Evolutionary conservation across 148 eudicot species (phyloP).

Genomic region (Chenopodium album): DNA sequence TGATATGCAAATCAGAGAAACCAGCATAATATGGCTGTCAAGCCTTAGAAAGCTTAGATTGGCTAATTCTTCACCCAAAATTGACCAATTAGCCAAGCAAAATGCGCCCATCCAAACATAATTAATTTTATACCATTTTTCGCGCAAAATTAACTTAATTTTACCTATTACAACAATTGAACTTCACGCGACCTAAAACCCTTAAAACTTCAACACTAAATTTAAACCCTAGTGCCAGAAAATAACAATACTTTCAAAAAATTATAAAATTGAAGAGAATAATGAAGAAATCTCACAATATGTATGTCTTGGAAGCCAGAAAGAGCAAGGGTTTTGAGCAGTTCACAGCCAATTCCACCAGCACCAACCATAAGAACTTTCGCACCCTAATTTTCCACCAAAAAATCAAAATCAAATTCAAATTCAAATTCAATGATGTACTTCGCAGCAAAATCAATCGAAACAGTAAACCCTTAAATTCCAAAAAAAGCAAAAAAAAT

Average conservation of each 20-base stretch:
- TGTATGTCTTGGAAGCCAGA: slow-evolving; percentile 90
- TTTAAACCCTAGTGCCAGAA: neutral
- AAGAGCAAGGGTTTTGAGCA: slow-evolving; percentile 91
- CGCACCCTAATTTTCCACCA: slow-evolving; percentile 50
- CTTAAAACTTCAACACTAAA: neutral
- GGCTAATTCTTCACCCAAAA: neutral
- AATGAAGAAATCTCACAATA: slow-evolving; percentile 46
- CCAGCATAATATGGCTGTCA: neutral
- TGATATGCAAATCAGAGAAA: neutral
- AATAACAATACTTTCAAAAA: neutral
- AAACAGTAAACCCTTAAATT: neutral
- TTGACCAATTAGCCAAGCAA: neutral
- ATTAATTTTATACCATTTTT: neutral
- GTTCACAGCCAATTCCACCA: slow-evolving; percentile 98
- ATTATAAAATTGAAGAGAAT: neutral
- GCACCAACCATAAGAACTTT: slow-evolving; percentile 98
- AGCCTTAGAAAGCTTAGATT: too few relatives aligned
- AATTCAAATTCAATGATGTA: neutral
- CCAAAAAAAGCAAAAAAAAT: neutral
- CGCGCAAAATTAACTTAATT: neutral
- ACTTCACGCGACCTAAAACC: slow-evolving; percentile 9
- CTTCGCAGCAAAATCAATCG: neutral
- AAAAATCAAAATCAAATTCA: neutral
- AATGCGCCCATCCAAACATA: neutral
- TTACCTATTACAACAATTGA: neutral